Base-by-base conservation (phyloP, 768 basidiomycete species). In the Phanerodontia chrysosporium region DNA sequence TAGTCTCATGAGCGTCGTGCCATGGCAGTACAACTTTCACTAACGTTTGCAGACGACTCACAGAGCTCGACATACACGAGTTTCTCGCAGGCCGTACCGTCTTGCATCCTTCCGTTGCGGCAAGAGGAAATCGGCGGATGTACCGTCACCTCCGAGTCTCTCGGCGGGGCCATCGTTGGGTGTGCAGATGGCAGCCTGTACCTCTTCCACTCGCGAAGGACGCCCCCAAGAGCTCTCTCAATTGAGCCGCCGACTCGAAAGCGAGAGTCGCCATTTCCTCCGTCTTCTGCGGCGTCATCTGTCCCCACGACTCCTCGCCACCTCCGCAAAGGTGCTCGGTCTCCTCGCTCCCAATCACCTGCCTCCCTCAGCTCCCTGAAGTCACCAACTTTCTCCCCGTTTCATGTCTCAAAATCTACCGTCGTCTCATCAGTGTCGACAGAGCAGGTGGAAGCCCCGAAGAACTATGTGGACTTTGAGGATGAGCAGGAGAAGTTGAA, bases 381-480 rank as follows among this genome's bases (percentile, higher is more conserved):
- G 57, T 64, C 65, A 21, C 25, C 59, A 60, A 21, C 46, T 1
- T 36, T 70, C 58, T 61, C 78, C 9, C 81, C 83, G 3, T 85
- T 87, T 67, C 75, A 75, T 36, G 71, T 85, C 12, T 72, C 80
- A n/a, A 81, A 84, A 52, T 80, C 87, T 18, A 78, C 82, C 5
- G 80, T 87, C 5, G 87, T 90, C 1, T 87, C 90, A n/a, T 86
- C 84, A 12, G 73, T 93, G 4, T 89, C 83, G 8, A 75, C 75
- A 9, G 87, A 90, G 60, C 81, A 81, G 59, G 89, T 82, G 0
- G 87, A 92, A 68, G 91, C 90, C 0, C 84, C 89, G 0, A 90
- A 82, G 72, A 90, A 84, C 63, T 86, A 82, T 65, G 86, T 92
- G 1, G 92, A 93, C 67, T 90, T 85, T 58, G 91, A 92, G 2